Percentiles rank a stretch among this genome's conserved stretches.
Evolutionary conservation across 2,329 filamentous ascomycete species (phyloP).

Genomic region (Penicillium glabrum): DNA sequence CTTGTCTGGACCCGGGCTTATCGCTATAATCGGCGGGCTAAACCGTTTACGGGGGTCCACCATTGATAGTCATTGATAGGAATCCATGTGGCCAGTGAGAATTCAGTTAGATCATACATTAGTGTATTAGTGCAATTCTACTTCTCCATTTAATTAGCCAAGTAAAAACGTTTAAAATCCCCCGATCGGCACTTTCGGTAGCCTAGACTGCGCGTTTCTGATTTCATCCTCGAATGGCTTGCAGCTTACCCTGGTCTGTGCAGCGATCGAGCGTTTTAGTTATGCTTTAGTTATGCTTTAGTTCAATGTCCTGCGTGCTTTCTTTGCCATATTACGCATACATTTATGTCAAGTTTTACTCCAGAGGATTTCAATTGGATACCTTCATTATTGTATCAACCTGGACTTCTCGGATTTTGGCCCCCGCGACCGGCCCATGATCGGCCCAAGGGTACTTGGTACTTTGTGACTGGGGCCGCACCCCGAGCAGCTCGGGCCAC

Average conservation of each 20-base stretch:
- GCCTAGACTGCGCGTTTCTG: background rate
- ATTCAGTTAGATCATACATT: background rate
- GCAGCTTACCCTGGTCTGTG: conserved; percentile 1
- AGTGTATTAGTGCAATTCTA: background rate
- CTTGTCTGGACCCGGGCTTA: background rate
- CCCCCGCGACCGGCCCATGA: background rate
- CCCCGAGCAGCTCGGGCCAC: background rate
- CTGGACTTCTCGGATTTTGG: background rate
- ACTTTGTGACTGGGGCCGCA: background rate
- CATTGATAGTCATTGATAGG: background rate
- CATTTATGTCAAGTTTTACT: background rate
- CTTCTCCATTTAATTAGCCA: background rate
- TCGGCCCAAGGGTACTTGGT: background rate
- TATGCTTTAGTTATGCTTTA: background rate
- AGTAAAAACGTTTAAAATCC: background rate
- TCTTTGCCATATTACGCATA: background rate
- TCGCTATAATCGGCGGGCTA: background rate
- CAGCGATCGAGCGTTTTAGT: background rate
- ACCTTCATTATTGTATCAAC: background rate
- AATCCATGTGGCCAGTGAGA: background rate
- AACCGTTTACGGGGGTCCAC: background rate
- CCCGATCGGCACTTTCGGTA: background rate
- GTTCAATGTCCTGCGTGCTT: background rate
- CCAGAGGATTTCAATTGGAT: background rate
- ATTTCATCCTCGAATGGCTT: background rate